Base-by-base conservation (phyloP, 163 green algal genomes). In the Picocystis sp. region DNA sequence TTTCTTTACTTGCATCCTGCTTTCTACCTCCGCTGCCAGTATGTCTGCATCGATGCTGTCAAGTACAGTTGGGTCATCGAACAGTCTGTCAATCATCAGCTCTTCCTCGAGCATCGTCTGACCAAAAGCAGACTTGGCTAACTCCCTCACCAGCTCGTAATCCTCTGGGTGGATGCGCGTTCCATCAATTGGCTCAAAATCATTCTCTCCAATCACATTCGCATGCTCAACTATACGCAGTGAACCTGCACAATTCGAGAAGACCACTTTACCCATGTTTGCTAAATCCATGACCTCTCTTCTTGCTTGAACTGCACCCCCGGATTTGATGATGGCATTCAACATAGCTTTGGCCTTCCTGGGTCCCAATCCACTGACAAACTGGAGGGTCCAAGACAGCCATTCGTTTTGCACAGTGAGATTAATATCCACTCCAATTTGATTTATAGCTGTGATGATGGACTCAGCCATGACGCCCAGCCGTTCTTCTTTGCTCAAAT, bases 341-440 rank as follows among this genome's bases (percentile, higher is more conserved):
- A 84, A 57, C 61, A 87, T 67, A 44, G 72, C 61, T 1, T 33
- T 25, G 2, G 77, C 79, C 60, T 95, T 95, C 54, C 86, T 70
- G 3, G 84, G 81, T 0, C 86, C 86, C 44, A 95, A 72, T 2
- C 86, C 86, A 3, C 76, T 68, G 22, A 91, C 74, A 64, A 86
- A 93, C 49, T 73, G 64, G 49, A 95, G 77, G 52, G 62, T 33
- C 9, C 72, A 48, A 11, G 63, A 55, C 23, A 71, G 70, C 86
- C 86, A 95, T 6, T 69, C n/a, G 47, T 77, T 74, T 48, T 66
- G 50, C 11, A 65, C 74, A 17, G 73, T 70, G 6, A 70, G 53
- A 63, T 95, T 95, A 47, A 95, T 45, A 69, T 95, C 86, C 25
- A 90, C 66, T 14, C 86, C 86, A 2, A 81, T 65, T 66, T 92